Conservation (phyloP, 1,284 basidiomycete genomes). For the Phlebopus sp. region DNA sequence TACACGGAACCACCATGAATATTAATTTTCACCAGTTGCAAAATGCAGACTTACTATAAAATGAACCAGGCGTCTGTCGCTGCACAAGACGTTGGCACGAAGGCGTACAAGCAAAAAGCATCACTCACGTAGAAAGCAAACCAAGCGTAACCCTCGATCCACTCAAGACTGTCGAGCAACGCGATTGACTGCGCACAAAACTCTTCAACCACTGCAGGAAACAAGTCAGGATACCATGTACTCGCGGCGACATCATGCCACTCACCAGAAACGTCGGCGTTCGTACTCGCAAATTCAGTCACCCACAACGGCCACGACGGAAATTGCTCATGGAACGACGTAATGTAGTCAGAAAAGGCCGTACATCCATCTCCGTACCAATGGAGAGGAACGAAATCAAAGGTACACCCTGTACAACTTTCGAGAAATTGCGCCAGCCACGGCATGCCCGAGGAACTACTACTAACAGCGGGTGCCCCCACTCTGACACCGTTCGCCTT, state of each 20-base stretch:
- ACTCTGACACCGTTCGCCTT: slow-evolving; percentile 50
- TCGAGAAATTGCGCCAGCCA: slow-evolving; percentile 57
- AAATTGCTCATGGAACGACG: slow-evolving; percentile 37
- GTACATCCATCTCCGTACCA: slow-evolving; percentile 32
- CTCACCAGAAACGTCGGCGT: slow-evolving; percentile 5
- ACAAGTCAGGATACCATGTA: not conserved
- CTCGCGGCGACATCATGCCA: not conserved
- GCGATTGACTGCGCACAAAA: slow-evolving; percentile 5
- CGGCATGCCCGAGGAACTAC: slow-evolving; percentile 48
- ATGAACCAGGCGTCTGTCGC: slow-evolving; percentile 3
- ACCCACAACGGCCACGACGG: slow-evolving; percentile 36
- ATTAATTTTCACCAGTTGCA: not conserved
- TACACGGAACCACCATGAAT: slow-evolving; percentile 2
- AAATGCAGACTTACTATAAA: slow-evolving; percentile 5
- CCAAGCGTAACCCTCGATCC: slow-evolving; percentile 32
- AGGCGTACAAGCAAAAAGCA: not conserved
- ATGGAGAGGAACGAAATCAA: slow-evolving; percentile 45
- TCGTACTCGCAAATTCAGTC: slow-evolving; percentile 39
- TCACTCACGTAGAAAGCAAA: slow-evolving; percentile 29
- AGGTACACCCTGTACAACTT: slow-evolving; percentile 50
- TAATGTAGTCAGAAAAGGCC: slow-evolving; percentile 28
- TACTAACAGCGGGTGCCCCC: slow-evolving; percentile 66
- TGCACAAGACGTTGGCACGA: not conserved
- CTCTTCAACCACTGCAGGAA: slow-evolving; percentile 1
- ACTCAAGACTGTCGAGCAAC: slow-evolving; percentile 26